These are phyloP conservation scores for Suillus paluster DNA, from an alignment of 768 basidiomycete species.

Conservation along the genomic window DNA sequence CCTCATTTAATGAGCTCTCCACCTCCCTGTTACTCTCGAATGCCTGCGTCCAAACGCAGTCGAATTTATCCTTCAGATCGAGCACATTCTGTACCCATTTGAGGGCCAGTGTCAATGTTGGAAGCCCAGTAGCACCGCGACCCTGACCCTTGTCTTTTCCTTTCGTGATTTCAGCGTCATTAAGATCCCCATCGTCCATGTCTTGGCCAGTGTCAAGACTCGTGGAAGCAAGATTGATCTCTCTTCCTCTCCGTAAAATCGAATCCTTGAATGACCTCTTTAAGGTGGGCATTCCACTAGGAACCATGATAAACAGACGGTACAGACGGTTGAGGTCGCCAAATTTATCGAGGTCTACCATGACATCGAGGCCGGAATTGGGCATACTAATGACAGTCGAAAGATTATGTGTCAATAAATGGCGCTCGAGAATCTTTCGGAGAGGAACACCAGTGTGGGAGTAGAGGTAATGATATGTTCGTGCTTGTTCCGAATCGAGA, in stretches of 20 bases:
- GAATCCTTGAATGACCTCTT: conserved; percentile 73
- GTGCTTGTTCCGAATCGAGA: conserved; percentile 80
- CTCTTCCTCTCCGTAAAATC: conserved; percentile 71
- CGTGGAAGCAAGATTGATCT: conserved; percentile 72
- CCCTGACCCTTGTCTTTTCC: conserved; percentile 58
- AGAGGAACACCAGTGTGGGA: conserved; percentile 72
- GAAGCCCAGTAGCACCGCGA: conserved; percentile 46
- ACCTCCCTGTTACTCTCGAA: conserved; percentile 77
- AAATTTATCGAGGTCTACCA: conserved; percentile 82
- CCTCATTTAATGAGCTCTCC: conserved; percentile 86
- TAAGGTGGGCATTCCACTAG: conserved; percentile 66
- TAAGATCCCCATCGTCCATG: conserved; percentile 41
- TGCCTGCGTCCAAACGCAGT: conserved; percentile 69
- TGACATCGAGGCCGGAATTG: conserved; percentile 82
- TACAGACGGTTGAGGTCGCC: conserved; percentile 82
- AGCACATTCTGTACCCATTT: conserved; percentile 95
- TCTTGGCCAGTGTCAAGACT: conserved; percentile 42
- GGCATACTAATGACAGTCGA: conserved; percentile 75
- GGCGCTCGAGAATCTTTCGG: conserved; percentile 72
- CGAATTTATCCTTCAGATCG: conserved; percentile 91
- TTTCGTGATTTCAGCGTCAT: conserved; percentile 37
- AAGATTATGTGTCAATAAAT: conserved; percentile 81
- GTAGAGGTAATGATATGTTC: conserved; percentile 86
- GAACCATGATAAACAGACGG: conserved; percentile 70
- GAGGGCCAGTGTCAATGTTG: conserved; percentile 64